These are phyloP conservation scores for Plenodomus tracheiphilus DNA, from an alignment of 2,329 filamentous ascomycete species.

Conservation along the genomic window DNA sequence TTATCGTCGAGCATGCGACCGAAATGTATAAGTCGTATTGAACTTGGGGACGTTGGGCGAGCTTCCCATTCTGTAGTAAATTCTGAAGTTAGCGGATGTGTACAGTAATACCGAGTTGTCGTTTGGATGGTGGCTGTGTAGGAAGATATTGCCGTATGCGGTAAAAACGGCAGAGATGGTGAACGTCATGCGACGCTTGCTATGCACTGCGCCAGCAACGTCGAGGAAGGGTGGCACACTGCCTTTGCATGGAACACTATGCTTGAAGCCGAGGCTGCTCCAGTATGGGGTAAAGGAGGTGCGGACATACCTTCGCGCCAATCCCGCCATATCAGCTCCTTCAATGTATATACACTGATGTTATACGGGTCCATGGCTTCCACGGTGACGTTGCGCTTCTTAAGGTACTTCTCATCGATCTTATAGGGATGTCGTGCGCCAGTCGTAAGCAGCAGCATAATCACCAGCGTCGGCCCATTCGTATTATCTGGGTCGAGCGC, in stretches of 20 bases:
- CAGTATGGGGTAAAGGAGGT: not conserved
- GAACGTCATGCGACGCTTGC: conserved; percentile 7
- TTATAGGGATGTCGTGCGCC: conserved; percentile 87
- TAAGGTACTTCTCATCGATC: conserved; percentile 83
- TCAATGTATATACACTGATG: conserved; percentile 91
- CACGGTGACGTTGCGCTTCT: conserved; percentile 76
- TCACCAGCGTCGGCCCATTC: conserved; percentile 60
- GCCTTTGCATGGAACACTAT: not conserved
- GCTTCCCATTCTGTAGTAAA: conserved; percentile 74
- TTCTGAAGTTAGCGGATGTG: conserved; percentile 22
- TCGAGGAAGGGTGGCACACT: not conserved
- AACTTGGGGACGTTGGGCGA: conserved; percentile 81
- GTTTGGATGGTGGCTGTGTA: conserved; percentile 9
- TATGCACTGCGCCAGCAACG: conserved; percentile 1
- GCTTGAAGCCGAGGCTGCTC: not conserved
- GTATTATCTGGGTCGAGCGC: conserved; percentile 44
- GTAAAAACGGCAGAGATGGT: conserved; percentile 2
- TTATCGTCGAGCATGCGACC: conserved; percentile 91
- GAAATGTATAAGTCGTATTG: conserved; percentile 89
- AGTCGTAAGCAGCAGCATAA: conserved; percentile 80
- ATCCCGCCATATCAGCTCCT: conserved; percentile 89
- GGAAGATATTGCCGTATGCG: conserved; percentile 3
- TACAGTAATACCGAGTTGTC: conserved; percentile 4
- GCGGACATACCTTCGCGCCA: conserved; percentile 72
- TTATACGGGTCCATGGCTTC: conserved; percentile 80